Conservation (phyloP, 768 basidiomycete species). For the Galerina marginata region DNA sequence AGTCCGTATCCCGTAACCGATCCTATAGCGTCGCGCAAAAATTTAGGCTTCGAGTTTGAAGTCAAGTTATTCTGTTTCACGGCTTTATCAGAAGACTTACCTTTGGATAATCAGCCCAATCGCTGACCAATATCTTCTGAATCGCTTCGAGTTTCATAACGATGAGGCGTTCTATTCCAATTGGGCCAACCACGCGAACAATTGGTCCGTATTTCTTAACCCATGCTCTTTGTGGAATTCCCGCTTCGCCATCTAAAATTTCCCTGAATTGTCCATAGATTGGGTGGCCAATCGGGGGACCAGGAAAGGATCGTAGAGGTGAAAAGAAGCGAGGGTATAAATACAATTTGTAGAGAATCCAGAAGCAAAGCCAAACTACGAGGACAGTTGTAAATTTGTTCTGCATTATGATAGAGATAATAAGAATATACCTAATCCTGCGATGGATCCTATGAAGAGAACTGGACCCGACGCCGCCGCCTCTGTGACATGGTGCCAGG, state of each 20-base stretch:
- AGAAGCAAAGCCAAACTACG: conserved; percentile 14
- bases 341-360: conserved; percentile 30
- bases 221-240: conserved; percentile 52
- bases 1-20: conserved; percentile 50
- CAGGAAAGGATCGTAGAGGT: conserved; percentile 33
- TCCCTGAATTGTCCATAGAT: conserved; percentile 43
- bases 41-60: conserved; percentile 40
- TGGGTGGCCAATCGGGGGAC: conserved; percentile 31
- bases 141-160: conserved; percentile 49
- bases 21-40: conserved; percentile 47
- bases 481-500: conserved; percentile 4
- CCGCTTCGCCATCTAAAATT: conserved; percentile 45
- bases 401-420: not conserved
- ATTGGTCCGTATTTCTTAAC: conserved; percentile 49
- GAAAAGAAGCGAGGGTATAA: conserved; percentile 37
- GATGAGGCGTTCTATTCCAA: conserved; percentile 52
- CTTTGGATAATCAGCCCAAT: conserved; percentile 52
- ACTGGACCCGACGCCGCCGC: not conserved
- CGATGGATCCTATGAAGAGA: not conserved
- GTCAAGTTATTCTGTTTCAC: not conserved
- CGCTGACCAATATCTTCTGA: conserved; percentile 48
- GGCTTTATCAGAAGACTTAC: conserved; percentile 19
- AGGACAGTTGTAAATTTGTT: not conserved
- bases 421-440: conserved; percentile 2
- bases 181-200: conserved; percentile 48